A percentile compares a stretch with the other conserved stretches of the same genome.
Evolutionary conservation across 352 stramenopile species (phyloP).

Genomic region (Globisporangium mamillatum): DNA sequence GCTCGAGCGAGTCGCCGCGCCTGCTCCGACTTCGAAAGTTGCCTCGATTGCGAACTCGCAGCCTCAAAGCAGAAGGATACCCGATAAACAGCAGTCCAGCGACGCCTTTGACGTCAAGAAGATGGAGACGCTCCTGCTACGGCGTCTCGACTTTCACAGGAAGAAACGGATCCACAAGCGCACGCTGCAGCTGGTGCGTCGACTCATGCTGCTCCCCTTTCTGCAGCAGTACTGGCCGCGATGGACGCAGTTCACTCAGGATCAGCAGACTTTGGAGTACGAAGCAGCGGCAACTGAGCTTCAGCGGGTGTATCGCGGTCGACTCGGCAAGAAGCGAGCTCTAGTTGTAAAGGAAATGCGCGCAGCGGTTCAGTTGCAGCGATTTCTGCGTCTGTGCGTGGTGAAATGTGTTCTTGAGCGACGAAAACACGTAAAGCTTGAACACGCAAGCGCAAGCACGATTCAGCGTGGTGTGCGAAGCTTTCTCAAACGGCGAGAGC

Average conservation of each 20-base stretch:
- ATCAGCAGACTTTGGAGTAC: conserved; percentile 21
- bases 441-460: conserved; percentile 18
- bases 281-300: conserved; percentile 34
- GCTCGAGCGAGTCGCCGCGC: conserved; percentile 40
- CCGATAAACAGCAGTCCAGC: not conserved
- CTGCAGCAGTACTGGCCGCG: conserved; percentile 31
- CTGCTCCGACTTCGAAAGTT: conserved; percentile 13
- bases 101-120: conserved; percentile 45
- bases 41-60: not conserved
- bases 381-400: conserved; percentile 30
- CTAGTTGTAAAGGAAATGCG: conserved; percentile 3
- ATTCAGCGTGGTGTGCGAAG: conserved; percentile 34
- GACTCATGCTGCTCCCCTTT: conserved; percentile 32
- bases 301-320: conserved; percentile 37
- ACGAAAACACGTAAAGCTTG: conserved; percentile 5
- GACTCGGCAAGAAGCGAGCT: not conserved
- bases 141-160: conserved; percentile 37
- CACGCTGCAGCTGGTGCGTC: conserved; percentile 36
- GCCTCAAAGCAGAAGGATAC: not conserved
- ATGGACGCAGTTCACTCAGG: conserved; percentile 24
- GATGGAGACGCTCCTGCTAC: conserved; percentile 45
- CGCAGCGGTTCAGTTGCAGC: conserved; percentile 27
- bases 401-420: conserved; percentile 22
- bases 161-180: conserved; percentile 25
- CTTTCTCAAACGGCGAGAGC: conserved; percentile 23